Evolutionary conservation across 257 asterid genomes (phyloP).

Genomic region (Solanum pennellii): DNA sequence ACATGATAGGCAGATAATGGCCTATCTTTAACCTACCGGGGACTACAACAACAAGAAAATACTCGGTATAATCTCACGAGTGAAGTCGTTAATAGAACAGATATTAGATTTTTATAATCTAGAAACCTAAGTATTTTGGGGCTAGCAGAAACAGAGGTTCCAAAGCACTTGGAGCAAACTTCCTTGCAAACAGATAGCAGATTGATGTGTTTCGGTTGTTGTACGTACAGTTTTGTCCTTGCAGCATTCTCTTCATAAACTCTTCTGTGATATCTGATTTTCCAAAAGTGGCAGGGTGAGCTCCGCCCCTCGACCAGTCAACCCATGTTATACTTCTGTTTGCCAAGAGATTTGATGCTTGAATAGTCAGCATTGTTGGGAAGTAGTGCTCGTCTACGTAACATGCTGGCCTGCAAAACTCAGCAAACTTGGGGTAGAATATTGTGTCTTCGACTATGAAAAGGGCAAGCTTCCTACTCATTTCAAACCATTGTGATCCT

Average conservation of each 20-base stretch:
- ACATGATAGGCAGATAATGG: background rate
- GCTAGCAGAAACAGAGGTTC: conserved; percentile 32
- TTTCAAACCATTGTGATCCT: conserved; percentile 43
- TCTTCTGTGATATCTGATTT: conserved; percentile 29
- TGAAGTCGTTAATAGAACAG: background rate
- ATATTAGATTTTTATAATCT: background rate
- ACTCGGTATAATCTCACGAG: background rate
- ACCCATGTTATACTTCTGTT: conserved; percentile 42
- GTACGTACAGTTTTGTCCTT: conserved; percentile 15
- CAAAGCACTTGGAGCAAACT: conserved; percentile 40
- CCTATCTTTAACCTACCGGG: background rate
- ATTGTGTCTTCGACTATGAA: conserved; percentile 24
- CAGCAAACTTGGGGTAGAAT: conserved; percentile 19
- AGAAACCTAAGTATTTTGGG: conserved; percentile 36
- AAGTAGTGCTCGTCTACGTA: conserved; percentile 43
- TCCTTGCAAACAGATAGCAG: conserved; percentile 38
- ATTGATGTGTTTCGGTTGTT: conserved; percentile 12
- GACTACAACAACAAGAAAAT: background rate
- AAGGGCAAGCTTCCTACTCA: conserved; percentile 33
- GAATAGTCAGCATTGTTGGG: conserved; percentile 34
- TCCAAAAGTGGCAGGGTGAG: conserved; percentile 45
- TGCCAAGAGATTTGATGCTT: conserved; percentile 22
- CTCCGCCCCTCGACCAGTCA: conserved; percentile 46
- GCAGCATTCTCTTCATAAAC: conserved; percentile 27
- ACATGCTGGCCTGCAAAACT: conserved; percentile 32